phyloP scores from a whole-genome alignment of 495 filamentous ascomycete species.

The Parmelia sp. region DNA sequence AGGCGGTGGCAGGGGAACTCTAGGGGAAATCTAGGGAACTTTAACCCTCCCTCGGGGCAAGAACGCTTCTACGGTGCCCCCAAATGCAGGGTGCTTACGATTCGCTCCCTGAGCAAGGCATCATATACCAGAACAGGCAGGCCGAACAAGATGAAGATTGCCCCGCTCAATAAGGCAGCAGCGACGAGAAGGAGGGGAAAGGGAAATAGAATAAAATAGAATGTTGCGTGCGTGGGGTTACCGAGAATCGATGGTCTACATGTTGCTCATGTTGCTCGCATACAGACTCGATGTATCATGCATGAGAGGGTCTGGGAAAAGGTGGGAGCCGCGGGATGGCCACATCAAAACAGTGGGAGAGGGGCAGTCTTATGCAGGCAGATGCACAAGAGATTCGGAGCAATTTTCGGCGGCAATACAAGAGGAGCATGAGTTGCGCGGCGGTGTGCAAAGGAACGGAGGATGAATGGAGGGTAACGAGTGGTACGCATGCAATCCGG shows the following conservation, averaged over 20 bases:
- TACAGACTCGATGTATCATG: neutral
- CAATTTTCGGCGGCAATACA: conserved; percentile 17
- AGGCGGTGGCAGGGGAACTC: conserved; percentile 15
- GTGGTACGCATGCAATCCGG: conserved; percentile 17
- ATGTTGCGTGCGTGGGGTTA: conserved; percentile 1
- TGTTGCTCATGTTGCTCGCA: conserved; percentile 1
- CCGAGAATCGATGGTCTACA: neutral
- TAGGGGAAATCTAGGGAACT: conserved; percentile 10
- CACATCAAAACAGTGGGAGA: conserved; percentile 1
- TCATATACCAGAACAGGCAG: neutral
- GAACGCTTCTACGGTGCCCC: neutral
- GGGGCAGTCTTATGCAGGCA: conserved; percentile 11
- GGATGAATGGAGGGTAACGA: conserved; percentile 10
- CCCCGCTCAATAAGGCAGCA: neutral
- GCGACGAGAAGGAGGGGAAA: neutral
- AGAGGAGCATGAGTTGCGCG: neutral
- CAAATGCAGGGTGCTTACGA: neutral
- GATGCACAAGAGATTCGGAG: conserved; percentile 11
- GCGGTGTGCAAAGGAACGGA: conserved; percentile 8
- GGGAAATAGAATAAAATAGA: too few relatives aligned
- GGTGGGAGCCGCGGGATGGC: conserved; percentile 11
- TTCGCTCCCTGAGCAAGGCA: neutral
- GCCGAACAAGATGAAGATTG: neutral
- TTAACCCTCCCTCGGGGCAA: neutral
- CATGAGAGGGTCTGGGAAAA: conserved; percentile 2